phyloP scores from a whole-genome alignment of 176 grass and related monocot species.

The Zoysia japonica region DNA sequence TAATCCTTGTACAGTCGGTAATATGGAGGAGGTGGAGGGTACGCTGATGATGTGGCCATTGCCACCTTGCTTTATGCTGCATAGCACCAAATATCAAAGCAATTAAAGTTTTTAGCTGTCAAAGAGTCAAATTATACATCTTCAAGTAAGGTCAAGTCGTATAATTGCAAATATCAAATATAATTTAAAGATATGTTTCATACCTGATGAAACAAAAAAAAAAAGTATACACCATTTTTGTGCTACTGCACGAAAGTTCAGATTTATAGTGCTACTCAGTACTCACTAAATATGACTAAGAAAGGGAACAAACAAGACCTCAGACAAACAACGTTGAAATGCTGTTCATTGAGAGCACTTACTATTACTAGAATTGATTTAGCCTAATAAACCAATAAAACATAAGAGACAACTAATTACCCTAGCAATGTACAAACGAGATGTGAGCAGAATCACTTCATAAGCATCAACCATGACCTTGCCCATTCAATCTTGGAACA shows the following conservation, averaged over 20 bases:
- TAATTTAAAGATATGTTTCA: not conserved
- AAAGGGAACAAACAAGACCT: not conserved
- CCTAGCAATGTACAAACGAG: not conserved
- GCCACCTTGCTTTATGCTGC: constrained; percentile 32
- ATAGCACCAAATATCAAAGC: not conserved
- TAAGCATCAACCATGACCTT: not conserved
- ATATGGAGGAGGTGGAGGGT: constrained; percentile 74
- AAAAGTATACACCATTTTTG: not conserved
- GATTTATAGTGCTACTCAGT: not conserved
- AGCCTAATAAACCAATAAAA: not conserved
- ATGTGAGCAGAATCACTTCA: not conserved
- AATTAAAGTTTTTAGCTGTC: not conserved
- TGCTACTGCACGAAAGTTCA: not conserved
- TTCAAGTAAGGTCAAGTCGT: not conserved
- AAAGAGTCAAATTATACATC: not conserved
- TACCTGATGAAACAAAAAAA: not conserved
- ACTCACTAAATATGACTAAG: not conserved
- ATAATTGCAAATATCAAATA: constrained; percentile 17
- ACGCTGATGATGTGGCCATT: constrained; percentile 71
- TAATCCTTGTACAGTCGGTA: constrained; percentile 87
- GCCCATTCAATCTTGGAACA: not conserved
- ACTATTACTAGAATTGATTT: not conserved
- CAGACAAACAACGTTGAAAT: not conserved
- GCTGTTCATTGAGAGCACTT: not conserved
- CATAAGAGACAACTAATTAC: not conserved